phyloP scores from a whole-genome alignment of 2,329 filamentous ascomycete species.

The Tolypocladium sp. region DNA sequence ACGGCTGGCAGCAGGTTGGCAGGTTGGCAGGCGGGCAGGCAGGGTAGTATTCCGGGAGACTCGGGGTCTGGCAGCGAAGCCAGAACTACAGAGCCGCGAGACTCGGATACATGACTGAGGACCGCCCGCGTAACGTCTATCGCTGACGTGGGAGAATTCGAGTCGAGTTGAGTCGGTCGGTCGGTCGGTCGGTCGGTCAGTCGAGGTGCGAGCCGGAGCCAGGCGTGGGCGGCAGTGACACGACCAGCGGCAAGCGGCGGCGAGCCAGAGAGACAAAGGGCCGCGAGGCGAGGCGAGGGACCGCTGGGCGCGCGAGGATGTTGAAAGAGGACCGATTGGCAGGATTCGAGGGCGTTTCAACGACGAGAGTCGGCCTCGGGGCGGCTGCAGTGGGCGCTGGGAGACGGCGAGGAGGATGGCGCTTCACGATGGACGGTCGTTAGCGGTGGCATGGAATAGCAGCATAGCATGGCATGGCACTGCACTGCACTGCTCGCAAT shows the following conservation, averaged over 20 bases:
- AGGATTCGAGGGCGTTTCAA: not conserved
- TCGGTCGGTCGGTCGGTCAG: not conserved
- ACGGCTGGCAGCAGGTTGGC: not conserved
- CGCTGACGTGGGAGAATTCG: slow-evolving; percentile 7
- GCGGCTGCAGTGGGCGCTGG: not conserved
- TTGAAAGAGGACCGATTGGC: not conserved
- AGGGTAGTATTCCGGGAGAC: slow-evolving; percentile 10
- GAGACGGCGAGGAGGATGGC: not conserved
- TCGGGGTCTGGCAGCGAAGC: slow-evolving; percentile 34
- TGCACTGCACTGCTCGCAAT: not conserved
- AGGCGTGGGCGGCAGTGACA: not conserved
- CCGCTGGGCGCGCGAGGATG: not conserved
- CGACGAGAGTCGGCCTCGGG: not conserved
- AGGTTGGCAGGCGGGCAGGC: not conserved
- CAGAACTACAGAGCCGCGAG: slow-evolving; percentile 36
- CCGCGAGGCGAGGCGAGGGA: not conserved
- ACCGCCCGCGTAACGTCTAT: slow-evolving; percentile 17
- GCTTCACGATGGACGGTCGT: slow-evolving; percentile 7
- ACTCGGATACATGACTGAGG: slow-evolving; percentile 37
- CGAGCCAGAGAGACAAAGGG: not conserved
- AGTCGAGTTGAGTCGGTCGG: not conserved
- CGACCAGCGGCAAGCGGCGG: not conserved
- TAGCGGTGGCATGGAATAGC: slow-evolving; percentile 2
- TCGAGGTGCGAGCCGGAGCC: not conserved
- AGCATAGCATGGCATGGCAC: not conserved